Conservation (phyloP, 2,329 filamentous ascomycete genomes). For the Cladosporium phlei region DNA sequence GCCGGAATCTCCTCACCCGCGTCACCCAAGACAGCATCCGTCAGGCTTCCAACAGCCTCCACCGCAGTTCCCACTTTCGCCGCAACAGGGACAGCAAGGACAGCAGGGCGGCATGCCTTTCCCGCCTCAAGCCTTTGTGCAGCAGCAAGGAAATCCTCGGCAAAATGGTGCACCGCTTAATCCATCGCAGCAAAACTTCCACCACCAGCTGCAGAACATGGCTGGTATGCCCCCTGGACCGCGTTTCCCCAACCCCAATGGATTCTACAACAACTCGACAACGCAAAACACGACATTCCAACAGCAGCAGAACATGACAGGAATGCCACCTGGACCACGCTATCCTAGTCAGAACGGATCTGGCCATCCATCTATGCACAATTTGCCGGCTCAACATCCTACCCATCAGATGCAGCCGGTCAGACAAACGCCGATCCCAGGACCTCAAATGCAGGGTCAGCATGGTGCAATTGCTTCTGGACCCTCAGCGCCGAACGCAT, state of each 20-base stretch:
- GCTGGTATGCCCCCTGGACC: not conserved
- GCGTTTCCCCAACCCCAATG: not conserved
- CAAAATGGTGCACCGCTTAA: not conserved
- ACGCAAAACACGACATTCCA: too few relatives aligned
- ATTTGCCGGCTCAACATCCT: too few relatives aligned
- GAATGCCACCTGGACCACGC: too few relatives aligned
- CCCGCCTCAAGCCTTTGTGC: conserved; percentile 7
- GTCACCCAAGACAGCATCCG: conserved; percentile 42
- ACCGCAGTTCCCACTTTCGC: conserved; percentile 45
- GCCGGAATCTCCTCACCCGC: conserved; percentile 49
- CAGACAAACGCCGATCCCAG: not conserved
- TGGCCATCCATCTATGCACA: too few relatives aligned
- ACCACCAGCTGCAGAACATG: not conserved
- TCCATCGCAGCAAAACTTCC: not conserved
- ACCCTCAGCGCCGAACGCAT: conserved; percentile 50
- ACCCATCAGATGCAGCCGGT: not conserved
- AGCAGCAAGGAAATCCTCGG: not conserved
- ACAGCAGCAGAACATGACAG: too few relatives aligned
- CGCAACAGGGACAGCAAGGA: conserved; percentile 25
- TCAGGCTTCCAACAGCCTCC: conserved; percentile 46
- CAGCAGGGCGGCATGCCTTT: conserved; percentile 22
- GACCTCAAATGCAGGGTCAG: conserved; percentile 4
- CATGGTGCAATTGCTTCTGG: conserved; percentile 28
- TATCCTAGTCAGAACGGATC: too few relatives aligned
- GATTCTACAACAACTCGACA: not conserved